Percentiles rank a stretch among this genome's conserved stretches.
Conservation (phyloP, 2,329 filamentous ascomycete genomes). For the Diaporthe australafricana region DNA sequence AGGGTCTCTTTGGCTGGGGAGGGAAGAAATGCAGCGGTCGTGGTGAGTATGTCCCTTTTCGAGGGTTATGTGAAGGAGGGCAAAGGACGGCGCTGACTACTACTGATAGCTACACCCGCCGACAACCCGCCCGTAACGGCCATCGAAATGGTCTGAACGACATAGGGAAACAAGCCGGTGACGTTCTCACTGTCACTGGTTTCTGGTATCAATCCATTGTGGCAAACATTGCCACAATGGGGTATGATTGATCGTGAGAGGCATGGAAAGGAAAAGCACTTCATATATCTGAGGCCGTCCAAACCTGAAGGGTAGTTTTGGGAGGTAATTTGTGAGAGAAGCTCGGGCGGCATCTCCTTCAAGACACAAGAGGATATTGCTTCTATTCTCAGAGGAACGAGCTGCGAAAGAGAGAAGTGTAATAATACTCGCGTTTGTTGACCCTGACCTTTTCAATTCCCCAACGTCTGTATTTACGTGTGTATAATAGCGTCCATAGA, state of each 20-base stretch:
- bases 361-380: not conserved
- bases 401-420: no score
- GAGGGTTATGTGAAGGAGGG: not conserved
- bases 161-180: no score
- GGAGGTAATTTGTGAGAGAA: not conserved
- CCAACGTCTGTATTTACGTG: no score
- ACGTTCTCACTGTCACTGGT: no score
- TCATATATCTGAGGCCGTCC: not conserved
- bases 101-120: not conserved
- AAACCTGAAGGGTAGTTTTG: not conserved
- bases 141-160: constrained; percentile 35
- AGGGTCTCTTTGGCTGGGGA: constrained; percentile 28
- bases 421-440: no score
- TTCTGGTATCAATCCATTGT: not conserved
- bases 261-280: no score
- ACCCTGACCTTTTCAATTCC: no score
- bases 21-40: constrained; percentile 25
- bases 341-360: not conserved
- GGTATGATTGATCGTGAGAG: no score
- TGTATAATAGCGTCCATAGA: no score
- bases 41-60: constrained; percentile 10
- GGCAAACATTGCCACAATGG: no score
- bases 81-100: not conserved
- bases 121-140: constrained; percentile 31
- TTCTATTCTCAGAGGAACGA: no score